Conservation (phyloP, 2,329 filamentous ascomycete species). For the Venturia pyrina region DNA sequence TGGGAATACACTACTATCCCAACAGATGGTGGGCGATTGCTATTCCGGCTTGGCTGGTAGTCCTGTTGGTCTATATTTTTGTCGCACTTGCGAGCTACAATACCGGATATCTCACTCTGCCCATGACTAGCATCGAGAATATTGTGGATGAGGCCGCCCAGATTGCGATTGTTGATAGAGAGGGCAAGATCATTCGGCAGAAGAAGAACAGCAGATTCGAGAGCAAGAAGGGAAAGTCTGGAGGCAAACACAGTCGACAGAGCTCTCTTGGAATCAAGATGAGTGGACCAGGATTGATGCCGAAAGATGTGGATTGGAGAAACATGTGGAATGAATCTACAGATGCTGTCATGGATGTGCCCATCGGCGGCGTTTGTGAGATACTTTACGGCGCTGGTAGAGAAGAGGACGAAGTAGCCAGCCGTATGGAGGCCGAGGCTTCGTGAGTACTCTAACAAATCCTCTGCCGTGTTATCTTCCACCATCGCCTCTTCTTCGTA, state of each 20-base stretch:
- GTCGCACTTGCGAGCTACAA: slow-evolving; percentile 88
- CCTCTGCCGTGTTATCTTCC: background rate
- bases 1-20: slow-evolving; percentile 94
- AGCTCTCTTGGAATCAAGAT: slow-evolving; percentile 20
- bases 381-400: slow-evolving; percentile 67
- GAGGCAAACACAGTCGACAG: slow-evolving; percentile 28
- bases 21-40: slow-evolving; percentile 97
- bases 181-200: slow-evolving; percentile 45
- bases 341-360: slow-evolving; percentile 95
- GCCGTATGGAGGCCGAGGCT: background rate
- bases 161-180: slow-evolving; percentile 69
- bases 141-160: slow-evolving; percentile 85
- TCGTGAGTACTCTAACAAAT: background rate
- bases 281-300: slow-evolving; percentile 28
- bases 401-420: slow-evolving; percentile 17
- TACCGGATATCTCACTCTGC: slow-evolving; percentile 74
- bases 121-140: slow-evolving; percentile 71
- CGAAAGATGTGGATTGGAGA: slow-evolving; percentile 57
- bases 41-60: slow-evolving; percentile 81
- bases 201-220: slow-evolving; percentile 17
- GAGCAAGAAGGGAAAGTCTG: slow-evolving; percentile 22
- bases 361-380: slow-evolving; percentile 88
- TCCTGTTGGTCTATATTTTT: slow-evolving; percentile 84
- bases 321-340: slow-evolving; percentile 84
- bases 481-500: background rate